Base-by-base conservation (phyloP, 2,329 filamentous ascomycete species). In the Fusarium graminum region DNA sequence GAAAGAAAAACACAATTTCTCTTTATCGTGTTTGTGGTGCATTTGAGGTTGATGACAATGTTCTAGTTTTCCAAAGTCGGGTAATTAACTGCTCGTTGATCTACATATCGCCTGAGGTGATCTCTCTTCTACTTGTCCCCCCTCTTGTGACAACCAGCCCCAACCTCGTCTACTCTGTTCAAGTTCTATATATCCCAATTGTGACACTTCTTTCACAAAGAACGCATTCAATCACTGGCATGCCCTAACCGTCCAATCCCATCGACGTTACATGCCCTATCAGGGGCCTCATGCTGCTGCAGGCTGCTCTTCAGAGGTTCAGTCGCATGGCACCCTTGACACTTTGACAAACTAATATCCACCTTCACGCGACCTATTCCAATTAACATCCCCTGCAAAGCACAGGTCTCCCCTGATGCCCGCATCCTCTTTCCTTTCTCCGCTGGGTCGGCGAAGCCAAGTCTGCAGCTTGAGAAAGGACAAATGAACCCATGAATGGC, bases 281-380 rank as follows among this genome's bases (percentile, higher is more conserved):
- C 50, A 67, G 52, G 59, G 63, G 58, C 52, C 60, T 46, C 59
- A 63, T 38, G 43, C 43, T 51, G 28, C 63, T 63, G 59, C 52
- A 45, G 39, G 46, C 41, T 45, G 42, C 63, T 52, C 26, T 56
- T 40, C 52, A 51, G 45, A 67, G 47, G 26, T 67, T 67, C 46
- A 30, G 58, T 67, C 63, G 53, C 64, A 67, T 67, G 64, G 64
- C 64, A 67, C 54, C 64, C 64, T 52, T 65, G 55, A 47, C 60
- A 62, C 17, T 39, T 19, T 19, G 34, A 36, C 32, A n/a, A 36
- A n/a, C 32, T 17, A 14, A 36, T 17, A 40, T 47, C 52, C 43
- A 44, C 45, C 45, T 42, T 54, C 51, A 54, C 26, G 34, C 52
- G 41, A 46, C 41, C 45, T 42, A 17, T 56, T 57, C 53, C 69